These are phyloP conservation scores for Stipa capillata DNA, from an alignment of 176 grass and related monocot species.

Conservation along the genomic window DNA sequence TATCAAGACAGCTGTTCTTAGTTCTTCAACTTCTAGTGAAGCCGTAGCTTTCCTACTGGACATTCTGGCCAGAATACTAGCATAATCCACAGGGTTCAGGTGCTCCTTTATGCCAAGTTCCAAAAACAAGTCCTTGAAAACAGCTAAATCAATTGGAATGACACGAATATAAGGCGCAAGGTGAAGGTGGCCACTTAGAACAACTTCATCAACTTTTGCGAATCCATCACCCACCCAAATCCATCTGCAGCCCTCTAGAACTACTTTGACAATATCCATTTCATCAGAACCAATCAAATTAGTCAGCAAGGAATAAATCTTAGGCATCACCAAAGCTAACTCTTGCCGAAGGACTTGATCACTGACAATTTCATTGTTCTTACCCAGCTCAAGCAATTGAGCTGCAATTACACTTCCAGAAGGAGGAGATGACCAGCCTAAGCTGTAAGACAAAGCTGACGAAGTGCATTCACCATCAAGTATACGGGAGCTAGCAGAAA, in stretches of 20 bases:
- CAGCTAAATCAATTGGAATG: slow-evolving; percentile 92
- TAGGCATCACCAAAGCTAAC: slow-evolving; percentile 87
- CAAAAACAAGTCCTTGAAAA: slow-evolving; percentile 90
- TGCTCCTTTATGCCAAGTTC: slow-evolving; percentile 91
- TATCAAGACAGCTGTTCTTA: slow-evolving; percentile 70
- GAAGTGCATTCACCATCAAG: slow-evolving; percentile 95
- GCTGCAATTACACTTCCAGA: slow-evolving; percentile 93
- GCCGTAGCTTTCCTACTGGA: slow-evolving; percentile 58
- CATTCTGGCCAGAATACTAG: slow-evolving; percentile 81
- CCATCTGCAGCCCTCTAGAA: slow-evolving; percentile 92
- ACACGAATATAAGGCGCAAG: slow-evolving; percentile 89
- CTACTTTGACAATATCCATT: slow-evolving; percentile 95
- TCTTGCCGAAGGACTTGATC: slow-evolving; percentile 81
- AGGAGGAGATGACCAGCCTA: slow-evolving; percentile 88
- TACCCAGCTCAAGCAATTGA: slow-evolving; percentile 93
- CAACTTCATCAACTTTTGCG: slow-evolving; percentile 86
- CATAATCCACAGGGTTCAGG: slow-evolving; percentile 68
- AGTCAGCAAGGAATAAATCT: slow-evolving; percentile 80
- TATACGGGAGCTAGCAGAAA: slow-evolving; percentile 90
- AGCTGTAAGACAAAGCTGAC: slow-evolving; percentile 60
- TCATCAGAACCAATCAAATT: slow-evolving; percentile 89
- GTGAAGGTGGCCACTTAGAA: slow-evolving; percentile 90
- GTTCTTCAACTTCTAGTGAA: slow-evolving; percentile 69
- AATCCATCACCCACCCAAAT: slow-evolving; percentile 99
- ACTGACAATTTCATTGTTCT: slow-evolving; percentile 94